Percentiles rank a stretch among this genome's conserved stretches.
Evolutionary conservation across 1,284 basidiomycete species (phyloP).

Genomic region (Flammula alnicola): DNA sequence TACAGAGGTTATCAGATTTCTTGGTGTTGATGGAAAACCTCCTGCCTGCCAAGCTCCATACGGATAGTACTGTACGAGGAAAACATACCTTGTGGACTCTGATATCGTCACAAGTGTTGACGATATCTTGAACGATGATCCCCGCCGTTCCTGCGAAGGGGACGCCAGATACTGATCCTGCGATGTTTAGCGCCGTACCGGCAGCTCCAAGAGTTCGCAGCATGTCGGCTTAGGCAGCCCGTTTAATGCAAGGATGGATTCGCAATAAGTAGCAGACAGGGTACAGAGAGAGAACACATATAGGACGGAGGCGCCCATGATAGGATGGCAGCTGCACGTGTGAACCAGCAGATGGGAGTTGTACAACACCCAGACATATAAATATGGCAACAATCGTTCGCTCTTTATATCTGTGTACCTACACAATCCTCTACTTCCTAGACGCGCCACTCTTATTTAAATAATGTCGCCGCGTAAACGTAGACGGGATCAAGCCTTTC

Average conservation of each 20-base stretch:
- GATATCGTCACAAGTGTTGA: constrained; percentile 45
- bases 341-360: too few species aligned
- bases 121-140: constrained; percentile 45
- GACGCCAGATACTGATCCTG: constrained; percentile 45
- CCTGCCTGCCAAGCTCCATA: not conserved
- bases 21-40: too few species aligned
- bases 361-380: too few species aligned
- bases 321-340: too few species aligned
- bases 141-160: constrained; percentile 48
- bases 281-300: too few species aligned
- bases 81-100: constrained; percentile 47
- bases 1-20: not conserved
- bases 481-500: constrained; percentile 47
- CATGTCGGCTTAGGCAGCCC: constrained; percentile 27
- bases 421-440: too few species aligned
- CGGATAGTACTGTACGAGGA: not conserved
- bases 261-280: too few species aligned
- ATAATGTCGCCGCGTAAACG: constrained; percentile 50
- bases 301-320: too few species aligned
- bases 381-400: too few species aligned
- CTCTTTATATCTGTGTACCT: too few species aligned
- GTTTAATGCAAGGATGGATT: too few species aligned
- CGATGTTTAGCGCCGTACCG: constrained; percentile 42
- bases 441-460: too few species aligned
- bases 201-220: constrained; percentile 28